Evolutionary conservation across 2,329 filamentous ascomycete species (phyloP).

Genomic region (Periconia macrospinosa): DNA sequence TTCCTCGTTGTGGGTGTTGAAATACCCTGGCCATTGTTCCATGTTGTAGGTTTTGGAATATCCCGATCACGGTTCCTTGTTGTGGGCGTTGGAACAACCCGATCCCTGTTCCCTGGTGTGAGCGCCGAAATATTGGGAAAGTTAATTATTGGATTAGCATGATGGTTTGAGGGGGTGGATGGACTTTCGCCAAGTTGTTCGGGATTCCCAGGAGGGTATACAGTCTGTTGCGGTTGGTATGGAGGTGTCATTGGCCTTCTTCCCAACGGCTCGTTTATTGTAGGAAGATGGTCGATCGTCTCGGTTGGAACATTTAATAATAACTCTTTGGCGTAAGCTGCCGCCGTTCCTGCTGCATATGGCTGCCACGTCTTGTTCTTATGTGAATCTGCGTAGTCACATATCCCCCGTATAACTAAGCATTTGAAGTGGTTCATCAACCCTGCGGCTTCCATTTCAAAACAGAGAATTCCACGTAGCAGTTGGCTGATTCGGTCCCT

Average conservation of each 20-base stretch:
- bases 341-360: slow-evolving; percentile 15
- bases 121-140: too few species aligned
- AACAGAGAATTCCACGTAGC: slow-evolving; percentile 1
- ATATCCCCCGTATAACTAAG: slow-evolving; percentile 1
- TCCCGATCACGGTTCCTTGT: too few species aligned
- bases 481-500: not conserved
- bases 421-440: slow-evolving; percentile 1
- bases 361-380: slow-evolving; percentile 5
- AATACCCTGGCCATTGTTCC: too few species aligned
- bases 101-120: too few species aligned
- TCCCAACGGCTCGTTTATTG: not conserved
- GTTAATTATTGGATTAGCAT: too few species aligned
- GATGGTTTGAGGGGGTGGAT: too few species aligned
- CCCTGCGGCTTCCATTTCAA: slow-evolving; percentile 2
- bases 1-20: too few species aligned
- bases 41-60: too few species aligned
- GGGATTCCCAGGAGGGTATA: too few species aligned
- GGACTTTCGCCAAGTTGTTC: too few species aligned
- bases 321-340: slow-evolving; percentile 16
- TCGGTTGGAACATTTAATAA: not conserved
- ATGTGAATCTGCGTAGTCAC: slow-evolving; percentile 4
- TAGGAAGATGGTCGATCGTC: not conserved
- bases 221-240: not conserved
- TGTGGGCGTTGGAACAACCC: too few species aligned
- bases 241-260: not conserved